Base-by-base conservation (phyloP, 2,329 filamentous ascomycete genomes). In the Penicillium janthinellum region DNA sequence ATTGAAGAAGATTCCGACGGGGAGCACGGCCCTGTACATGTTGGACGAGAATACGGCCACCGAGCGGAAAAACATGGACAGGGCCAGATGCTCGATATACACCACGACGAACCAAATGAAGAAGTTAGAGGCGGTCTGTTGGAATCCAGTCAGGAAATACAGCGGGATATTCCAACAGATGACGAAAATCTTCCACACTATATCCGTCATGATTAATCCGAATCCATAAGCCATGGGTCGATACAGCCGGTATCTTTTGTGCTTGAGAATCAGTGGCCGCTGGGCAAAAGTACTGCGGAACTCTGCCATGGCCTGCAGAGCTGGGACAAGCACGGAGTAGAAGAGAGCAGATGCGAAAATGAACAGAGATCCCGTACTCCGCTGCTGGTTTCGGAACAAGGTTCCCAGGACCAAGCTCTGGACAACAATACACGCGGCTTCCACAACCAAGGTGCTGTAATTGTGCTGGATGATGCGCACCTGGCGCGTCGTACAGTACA, bases 1-100 rank as follows among this genome's bases (percentile, higher is more conserved):
- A 0, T 90, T 92, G 63, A 95, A 90, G 58, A 91, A 84, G 0
- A 57, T 39, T 17, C 54, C 54, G 4, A 57, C 54, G 1, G 54
- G 37, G 37, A 38, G 37, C 37, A 38, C 37, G 12, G 37, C 37
- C 37, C 37, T 12, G 37, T 38, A n/a, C 37, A 38, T 38, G 14
- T 38, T 38, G 15, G 37, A n/a, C 12, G 37, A 38, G 14, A 38
- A 38, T 5, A 38, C 15, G 14, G 37, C 37, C 37, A 38, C 37
- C 37, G 37, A 38, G 37, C 37, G 37, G 15, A 38, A 38, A n/a
- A 38, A 38, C 37, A 38, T 38, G 37, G 37, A 38, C 14, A 38
- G 37, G 12, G 37, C 37, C 12, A 38, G 37, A 7, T 38, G 37
- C 37, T 38, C 37, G 12, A 38, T 14, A n/a, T 38, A 38, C 5